Evolutionary conservation across 495 filamentous ascomycete species (phyloP).

Genomic region (Lasiosphaeria miniovina): DNA sequence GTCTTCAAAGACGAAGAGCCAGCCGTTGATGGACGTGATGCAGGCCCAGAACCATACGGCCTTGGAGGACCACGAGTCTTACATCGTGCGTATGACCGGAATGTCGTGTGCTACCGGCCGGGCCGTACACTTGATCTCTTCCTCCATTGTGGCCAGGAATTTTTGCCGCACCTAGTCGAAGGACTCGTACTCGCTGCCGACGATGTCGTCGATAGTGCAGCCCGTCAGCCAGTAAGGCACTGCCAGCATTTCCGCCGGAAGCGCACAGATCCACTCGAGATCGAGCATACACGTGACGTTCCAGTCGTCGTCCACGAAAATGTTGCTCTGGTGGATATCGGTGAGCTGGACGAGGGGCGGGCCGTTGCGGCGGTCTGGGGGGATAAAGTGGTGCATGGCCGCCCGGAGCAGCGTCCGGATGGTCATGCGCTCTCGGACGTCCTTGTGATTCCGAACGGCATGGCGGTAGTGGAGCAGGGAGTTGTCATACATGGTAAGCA

Average conservation of each 20-base stretch:
- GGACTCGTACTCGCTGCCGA: conserved; percentile 4
- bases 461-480: conserved; percentile 31
- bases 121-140: conserved; percentile 11
- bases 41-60: conserved; percentile 26
- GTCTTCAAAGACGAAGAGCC: conserved; percentile 12
- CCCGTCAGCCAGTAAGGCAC: conserved; percentile 36
- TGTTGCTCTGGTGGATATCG: conserved; percentile 29
- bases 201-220: conserved; percentile 20
- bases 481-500: conserved; percentile 30
- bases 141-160: conserved; percentile 19
- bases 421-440: conserved; percentile 29
- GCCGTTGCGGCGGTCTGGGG: conserved; percentile 16
- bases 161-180: conserved; percentile 12
- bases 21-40: conserved; percentile 19
- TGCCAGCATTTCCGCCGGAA: conserved; percentile 25
- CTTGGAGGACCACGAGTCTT: conserved; percentile 17
- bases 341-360: conserved; percentile 22
- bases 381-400: conserved; percentile 24
- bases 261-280: conserved; percentile 26
- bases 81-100: conserved; percentile 14
- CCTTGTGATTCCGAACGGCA: conserved; percentile 18
- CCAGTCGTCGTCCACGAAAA: conserved; percentile 35
- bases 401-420: conserved; percentile 27
- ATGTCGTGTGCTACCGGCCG: not conserved
- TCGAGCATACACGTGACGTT: conserved; percentile 27